Evolutionary conservation across 2,329 filamentous ascomycete species (phyloP).

Genomic region (Harringtonia aguacate): DNA sequence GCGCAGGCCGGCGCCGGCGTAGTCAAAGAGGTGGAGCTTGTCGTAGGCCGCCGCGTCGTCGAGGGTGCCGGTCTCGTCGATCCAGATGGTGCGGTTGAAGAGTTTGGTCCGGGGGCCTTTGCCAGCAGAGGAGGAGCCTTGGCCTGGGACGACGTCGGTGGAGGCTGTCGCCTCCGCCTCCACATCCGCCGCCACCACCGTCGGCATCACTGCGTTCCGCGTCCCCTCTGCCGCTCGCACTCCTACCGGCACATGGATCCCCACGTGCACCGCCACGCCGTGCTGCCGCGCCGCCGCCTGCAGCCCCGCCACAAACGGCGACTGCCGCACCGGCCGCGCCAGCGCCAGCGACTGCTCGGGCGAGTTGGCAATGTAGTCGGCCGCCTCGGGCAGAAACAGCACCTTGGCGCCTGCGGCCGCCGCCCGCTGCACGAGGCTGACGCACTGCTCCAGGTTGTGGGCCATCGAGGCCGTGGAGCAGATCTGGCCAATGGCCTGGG

Average conservation of each 20-base stretch:
- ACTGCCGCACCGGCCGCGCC: constrained; percentile 52
- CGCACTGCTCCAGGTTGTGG: constrained; percentile 72
- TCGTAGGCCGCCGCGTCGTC: constrained; percentile 48
- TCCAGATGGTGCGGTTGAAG: constrained; percentile 44
- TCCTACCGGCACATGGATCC: constrained; percentile 65
- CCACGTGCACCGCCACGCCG: constrained; percentile 67
- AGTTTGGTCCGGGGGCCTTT: constrained; percentile 22
- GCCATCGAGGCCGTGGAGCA: constrained; percentile 71
- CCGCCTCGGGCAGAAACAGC: constrained; percentile 86
- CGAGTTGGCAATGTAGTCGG: constrained; percentile 72
- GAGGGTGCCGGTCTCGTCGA: constrained; percentile 31
- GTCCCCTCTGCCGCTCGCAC: constrained; percentile 18
- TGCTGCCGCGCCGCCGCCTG: constrained; percentile 54
- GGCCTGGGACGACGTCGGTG: too few species aligned
- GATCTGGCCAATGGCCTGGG: constrained; percentile 77
- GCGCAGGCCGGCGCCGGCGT: constrained; percentile 32
- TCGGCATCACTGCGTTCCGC: constrained; percentile 12
- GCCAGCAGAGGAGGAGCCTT: too few species aligned
- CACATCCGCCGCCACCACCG: constrained; percentile 25
- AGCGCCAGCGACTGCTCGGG: constrained; percentile 59
- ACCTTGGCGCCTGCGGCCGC: constrained; percentile 68
- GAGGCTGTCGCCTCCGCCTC: not conserved
- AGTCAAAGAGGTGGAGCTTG: constrained; percentile 87
- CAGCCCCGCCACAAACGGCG: constrained; percentile 68
- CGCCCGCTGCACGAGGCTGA: constrained; percentile 60